Evolutionary conservation across 257 asterid species (phyloP).

Genomic region (Solanum peruvianum): DNA sequence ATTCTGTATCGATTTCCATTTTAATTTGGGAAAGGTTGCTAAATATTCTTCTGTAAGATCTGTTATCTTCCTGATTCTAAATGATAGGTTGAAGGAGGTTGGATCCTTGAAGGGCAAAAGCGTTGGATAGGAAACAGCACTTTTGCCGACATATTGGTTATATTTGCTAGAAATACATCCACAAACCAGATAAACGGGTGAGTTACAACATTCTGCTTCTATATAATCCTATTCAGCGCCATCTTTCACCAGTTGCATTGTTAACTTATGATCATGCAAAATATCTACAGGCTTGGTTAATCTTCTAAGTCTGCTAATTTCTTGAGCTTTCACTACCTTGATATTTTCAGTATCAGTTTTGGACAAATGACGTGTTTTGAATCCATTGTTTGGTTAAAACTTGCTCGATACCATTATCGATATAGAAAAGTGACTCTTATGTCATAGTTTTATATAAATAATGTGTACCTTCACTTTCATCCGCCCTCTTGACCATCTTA

Average conservation of each 20-base stretch:
- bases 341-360: not conserved
- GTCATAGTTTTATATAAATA: not conserved
- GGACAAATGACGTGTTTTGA: not conserved
- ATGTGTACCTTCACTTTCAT: not conserved
- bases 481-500: not conserved
- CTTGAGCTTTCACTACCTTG: not conserved
- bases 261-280: not conserved
- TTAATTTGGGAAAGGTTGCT: not conserved
- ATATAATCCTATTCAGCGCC: not conserved
- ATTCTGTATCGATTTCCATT: not conserved
- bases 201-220: not conserved
- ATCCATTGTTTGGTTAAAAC: not conserved
- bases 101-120: slow-evolving; percentile 94
- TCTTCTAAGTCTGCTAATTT: not conserved
- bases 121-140: slow-evolving; percentile 99
- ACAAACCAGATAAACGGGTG: slow-evolving; percentile 90
- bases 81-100: slow-evolving; percentile 84
- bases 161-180: slow-evolving; percentile 70
- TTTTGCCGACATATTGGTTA: slow-evolving; percentile 74
- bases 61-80: not conserved
- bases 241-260: not conserved
- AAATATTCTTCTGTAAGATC: not conserved
- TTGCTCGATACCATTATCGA: not conserved
- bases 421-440: not conserved
- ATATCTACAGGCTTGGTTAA: not conserved